Base-by-base conservation (phyloP, 345 rosid species). In the Draba incana region DNA sequence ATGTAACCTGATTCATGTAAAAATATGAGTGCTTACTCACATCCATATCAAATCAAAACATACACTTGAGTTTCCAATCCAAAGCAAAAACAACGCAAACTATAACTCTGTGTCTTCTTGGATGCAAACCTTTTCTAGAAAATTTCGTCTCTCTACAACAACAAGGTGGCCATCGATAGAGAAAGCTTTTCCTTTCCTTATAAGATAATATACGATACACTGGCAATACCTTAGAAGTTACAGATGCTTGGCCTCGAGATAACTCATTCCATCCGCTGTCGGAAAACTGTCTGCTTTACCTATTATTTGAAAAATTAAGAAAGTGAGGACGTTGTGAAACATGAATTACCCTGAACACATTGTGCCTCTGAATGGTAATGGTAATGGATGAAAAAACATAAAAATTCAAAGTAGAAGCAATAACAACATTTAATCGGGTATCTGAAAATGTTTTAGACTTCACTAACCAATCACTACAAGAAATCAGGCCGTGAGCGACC, bases 181-280 rank as follows among this genome's bases (percentile, higher is more conserved):
- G 46, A 79, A 82, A 46, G 98, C 99, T 70, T 84, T 82, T 9
- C 92, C 92, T 78, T 94, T 94, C 65, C 84, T 82, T 51, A 94
- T 87, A 46, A 86, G 70, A 79, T 89, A 91, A 76, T 86, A 87
- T 5, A 86, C 96, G 59, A 91, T 79, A 8, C 88, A 87, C 63
- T 94, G 92, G 65, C 99, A 94, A 78, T 91, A 94, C 68, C 73
- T 82, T 60, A 94, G 69, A 35, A 91, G 98, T 79, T 89, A 58
- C 60, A 91, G 76, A 81, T 94, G 84, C 70, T 94, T 94, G 2
- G 90, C 85, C 66, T 94, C 99, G 15, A 91, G 91, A 78, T 87
- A 94, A 84, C 93, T 91, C 55, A 91, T 85, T 54, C 98, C 99
- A 72, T 86, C 96, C 0, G 78, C 82, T 16, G 98, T 91, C 2